Conservation (phyloP, 202 grass and related monocot species). For the Musa balbisiana region DNA sequence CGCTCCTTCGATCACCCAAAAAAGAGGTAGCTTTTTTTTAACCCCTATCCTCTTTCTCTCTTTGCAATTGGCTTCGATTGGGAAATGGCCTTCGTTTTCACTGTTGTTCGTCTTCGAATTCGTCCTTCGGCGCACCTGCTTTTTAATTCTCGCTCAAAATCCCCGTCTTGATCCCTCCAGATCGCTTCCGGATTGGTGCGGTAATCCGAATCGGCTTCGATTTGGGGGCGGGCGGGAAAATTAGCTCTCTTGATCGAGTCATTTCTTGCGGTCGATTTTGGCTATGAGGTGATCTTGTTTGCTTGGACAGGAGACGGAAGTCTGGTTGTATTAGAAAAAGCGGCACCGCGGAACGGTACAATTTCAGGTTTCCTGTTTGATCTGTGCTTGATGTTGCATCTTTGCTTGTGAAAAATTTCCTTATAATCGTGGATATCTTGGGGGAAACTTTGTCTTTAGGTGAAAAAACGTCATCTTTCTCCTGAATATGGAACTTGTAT, state of each 20-base stretch:
- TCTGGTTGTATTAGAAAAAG: background rate
- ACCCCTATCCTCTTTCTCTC: background rate
- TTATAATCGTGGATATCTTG: background rate
- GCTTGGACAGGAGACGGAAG: background rate
- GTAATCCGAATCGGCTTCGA: background rate
- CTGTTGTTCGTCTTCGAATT: background rate
- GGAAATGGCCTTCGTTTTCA: background rate
- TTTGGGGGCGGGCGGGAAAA: background rate
- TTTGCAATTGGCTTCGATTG: background rate
- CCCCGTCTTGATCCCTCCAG: background rate
- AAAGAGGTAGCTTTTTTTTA: constrained; percentile 1
- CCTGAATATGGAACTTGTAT: background rate
- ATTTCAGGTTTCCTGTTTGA: background rate
- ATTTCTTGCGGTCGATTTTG: background rate
- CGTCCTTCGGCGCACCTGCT: background rate
- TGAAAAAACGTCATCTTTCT: background rate
- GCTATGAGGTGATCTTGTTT: background rate
- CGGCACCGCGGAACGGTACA: background rate
- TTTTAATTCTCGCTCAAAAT: background rate
- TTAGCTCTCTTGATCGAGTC: background rate
- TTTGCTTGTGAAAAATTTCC: background rate
- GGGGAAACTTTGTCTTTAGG: background rate
- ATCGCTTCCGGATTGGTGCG: background rate
- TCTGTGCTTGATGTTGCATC: background rate
- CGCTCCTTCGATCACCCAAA: background rate